phyloP scores from a whole-genome alignment of 2,329 filamentous ascomycete species.

The Phialophora chinensis region DNA sequence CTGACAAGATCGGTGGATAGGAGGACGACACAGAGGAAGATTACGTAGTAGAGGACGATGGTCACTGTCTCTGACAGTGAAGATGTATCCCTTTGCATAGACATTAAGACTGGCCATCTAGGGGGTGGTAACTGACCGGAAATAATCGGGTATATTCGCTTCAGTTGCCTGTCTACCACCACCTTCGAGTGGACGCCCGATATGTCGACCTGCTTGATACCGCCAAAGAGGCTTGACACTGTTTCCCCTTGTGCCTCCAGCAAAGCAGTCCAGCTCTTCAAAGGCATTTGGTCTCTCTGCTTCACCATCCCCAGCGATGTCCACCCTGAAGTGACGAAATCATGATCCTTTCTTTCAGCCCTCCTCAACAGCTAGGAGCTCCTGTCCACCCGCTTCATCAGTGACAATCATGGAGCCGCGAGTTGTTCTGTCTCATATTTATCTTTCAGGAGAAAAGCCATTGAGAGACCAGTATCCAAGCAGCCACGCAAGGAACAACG shows the following conservation, averaged over 20 bases:
- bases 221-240: neutral
- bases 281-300: no score
- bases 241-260: neutral
- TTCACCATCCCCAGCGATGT: neutral
- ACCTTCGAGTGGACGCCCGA: neutral
- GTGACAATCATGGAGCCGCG: neutral
- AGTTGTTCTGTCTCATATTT: no score
- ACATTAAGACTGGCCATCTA: neutral
- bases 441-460: neutral
- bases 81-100: neutral
- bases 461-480: neutral
- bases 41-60: neutral
- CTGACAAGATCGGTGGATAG: neutral
- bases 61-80: neutral
- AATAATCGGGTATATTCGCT: neutral
- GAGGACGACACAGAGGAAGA: neutral
- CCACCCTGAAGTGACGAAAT: neutral
- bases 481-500: neutral
- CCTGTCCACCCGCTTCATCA: no score
- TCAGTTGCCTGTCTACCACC: neutral
- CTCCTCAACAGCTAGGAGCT: neutral
- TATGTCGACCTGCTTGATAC: neutral
- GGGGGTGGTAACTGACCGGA: neutral
- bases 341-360: neutral
- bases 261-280: neutral